Evolutionary conservation across 306 rosid species (phyloP).

Genomic region (Pachyrhizus erosus): DNA sequence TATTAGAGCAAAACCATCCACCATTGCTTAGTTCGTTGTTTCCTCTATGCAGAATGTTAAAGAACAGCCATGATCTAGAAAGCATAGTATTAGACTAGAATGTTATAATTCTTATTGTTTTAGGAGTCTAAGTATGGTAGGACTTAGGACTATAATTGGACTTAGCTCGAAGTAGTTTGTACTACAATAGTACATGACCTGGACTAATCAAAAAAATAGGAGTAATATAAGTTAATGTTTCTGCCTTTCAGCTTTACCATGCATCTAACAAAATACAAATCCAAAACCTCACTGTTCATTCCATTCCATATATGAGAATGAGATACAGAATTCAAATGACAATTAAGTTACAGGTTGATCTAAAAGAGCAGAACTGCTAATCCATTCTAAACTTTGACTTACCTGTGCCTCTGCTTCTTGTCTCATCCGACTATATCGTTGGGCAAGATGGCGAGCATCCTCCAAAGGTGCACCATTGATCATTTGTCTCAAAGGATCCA

Average conservation of each 20-base stretch:
- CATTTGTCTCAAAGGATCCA: constrained; percentile 98
- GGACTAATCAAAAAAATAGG: background rate
- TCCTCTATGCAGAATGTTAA: background rate
- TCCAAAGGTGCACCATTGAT: constrained; percentile 82
- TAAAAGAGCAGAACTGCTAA: constrained; percentile 25
- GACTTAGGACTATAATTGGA: no score
- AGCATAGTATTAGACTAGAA: no score
- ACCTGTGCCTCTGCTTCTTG: constrained; percentile 94
- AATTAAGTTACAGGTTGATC: background rate
- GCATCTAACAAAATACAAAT: constrained; percentile 10
- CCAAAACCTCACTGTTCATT: background rate
- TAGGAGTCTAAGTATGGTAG: no score
- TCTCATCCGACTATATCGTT: constrained; percentile 95
- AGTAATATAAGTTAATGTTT: background rate
- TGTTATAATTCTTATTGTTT: no score
- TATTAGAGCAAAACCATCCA: background rate
- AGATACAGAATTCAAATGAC: constrained; percentile 14
- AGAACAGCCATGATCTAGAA: no score
- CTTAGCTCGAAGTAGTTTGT: background rate
- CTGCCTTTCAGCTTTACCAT: constrained; percentile 1
- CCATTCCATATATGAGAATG: background rate
- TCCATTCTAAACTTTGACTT: constrained; percentile 35
- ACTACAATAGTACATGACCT: constrained; percentile 1
- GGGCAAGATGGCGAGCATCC: constrained; percentile 99
- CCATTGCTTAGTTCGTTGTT: background rate